These are phyloP conservation scores for Aspergillus sp. DNA, from an alignment of 2,329 filamentous ascomycete genomes.

Conservation along the genomic window DNA sequence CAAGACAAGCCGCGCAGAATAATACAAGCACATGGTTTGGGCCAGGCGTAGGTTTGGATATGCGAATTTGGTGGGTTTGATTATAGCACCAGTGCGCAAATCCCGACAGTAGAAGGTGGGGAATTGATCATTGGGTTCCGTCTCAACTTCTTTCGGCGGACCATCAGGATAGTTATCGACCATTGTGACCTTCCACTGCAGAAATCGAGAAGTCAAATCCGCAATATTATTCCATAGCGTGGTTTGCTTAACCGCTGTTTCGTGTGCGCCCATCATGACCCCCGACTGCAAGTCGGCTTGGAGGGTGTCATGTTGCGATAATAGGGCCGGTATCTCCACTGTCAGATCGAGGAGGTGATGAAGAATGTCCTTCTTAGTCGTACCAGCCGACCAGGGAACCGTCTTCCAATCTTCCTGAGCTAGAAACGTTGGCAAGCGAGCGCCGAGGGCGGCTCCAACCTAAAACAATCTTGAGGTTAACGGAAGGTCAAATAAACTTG, in stretches of 20 bases:
- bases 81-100: constrained; percentile 32
- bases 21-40: constrained; percentile 40
- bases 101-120: constrained; percentile 35
- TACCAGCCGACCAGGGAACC: constrained; percentile 38
- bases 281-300: constrained; percentile 19
- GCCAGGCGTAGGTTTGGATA: constrained; percentile 37
- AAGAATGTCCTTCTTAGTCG: constrained; percentile 37
- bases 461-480: constrained; percentile 11
- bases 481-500: not conserved
- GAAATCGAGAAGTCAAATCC: constrained; percentile 31
- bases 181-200: constrained; percentile 32
- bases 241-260: constrained; percentile 32
- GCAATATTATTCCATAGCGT: constrained; percentile 36
- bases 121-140: constrained; percentile 26
- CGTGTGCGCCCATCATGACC: constrained; percentile 24
- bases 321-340: constrained; percentile 33
- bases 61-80: constrained; percentile 29
- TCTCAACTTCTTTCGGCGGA: constrained; percentile 26
- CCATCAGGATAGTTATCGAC: constrained; percentile 34
- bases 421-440: constrained; percentile 36
- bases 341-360: constrained; percentile 39
- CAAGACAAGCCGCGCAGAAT: constrained; percentile 31
- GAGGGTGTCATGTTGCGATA: constrained; percentile 33
- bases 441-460: constrained; percentile 32
- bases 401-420: constrained; percentile 40